These are phyloP conservation scores for Gryganskiella cystojenkinii DNA, from an alignment of 192 early-diverging fungal species.

Conservation along the genomic window DNA sequence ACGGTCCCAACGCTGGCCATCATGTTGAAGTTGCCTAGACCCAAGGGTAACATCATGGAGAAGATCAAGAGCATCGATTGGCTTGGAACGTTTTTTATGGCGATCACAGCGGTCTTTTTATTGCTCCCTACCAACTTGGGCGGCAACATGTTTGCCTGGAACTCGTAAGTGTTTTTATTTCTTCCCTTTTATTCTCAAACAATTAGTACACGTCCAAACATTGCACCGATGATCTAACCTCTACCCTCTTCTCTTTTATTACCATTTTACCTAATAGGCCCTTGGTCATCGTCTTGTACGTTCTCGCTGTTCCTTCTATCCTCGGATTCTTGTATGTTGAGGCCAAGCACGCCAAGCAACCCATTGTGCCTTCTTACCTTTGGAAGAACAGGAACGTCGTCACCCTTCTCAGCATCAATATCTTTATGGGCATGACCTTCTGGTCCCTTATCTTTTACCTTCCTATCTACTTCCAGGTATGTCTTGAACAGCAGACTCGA, in stretches of 20 bases:
- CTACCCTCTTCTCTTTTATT: conserved; percentile 46
- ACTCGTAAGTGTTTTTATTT: conserved; percentile 61
- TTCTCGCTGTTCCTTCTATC: conserved; percentile 57
- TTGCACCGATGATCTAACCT: no score
- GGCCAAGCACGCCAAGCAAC: conserved; percentile 75
- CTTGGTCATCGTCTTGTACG: conserved; percentile 64
- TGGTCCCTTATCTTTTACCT: conserved; percentile 78
- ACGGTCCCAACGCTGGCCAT: conserved; percentile 66
- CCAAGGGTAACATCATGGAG: conserved; percentile 59
- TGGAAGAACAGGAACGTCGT: conserved; percentile 73
- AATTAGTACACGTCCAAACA: no score
- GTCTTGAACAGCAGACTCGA: conserved; percentile 11
- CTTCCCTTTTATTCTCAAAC: conserved; percentile 60
- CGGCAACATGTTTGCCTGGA: conserved; percentile 78
- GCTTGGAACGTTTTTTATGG: conserved; percentile 63
- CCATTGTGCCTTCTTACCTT: conserved; percentile 75
- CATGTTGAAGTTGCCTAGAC: conserved; percentile 69
- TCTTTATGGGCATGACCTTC: conserved; percentile 72
- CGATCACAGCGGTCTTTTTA: conserved; percentile 64
- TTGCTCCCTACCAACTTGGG: conserved; percentile 79
- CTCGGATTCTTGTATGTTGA: conserved; percentile 67
- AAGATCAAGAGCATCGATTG: conserved; percentile 80
- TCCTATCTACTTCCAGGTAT: conserved; percentile 84
- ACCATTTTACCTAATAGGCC: conserved; percentile 51
- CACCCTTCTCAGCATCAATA: conserved; percentile 65